Evolutionary conservation across 306 rosid genomes (phyloP), one percentile per base, ranked within the genome.

Genomic region (Quercus rubra): DNA sequence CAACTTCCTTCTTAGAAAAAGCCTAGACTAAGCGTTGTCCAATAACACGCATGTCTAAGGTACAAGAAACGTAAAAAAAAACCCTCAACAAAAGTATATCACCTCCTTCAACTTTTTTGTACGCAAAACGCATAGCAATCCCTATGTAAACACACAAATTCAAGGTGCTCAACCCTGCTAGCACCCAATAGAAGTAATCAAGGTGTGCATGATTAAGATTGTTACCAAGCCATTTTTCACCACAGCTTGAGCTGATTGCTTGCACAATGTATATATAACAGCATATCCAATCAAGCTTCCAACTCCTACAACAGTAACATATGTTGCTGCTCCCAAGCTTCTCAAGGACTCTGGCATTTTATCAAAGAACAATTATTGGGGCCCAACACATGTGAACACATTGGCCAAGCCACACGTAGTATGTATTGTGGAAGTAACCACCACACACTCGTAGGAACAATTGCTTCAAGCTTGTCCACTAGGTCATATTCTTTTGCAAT

Each of bases 381-480:
- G 81, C 21, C 88, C 88, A 7, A 85, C 55, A 2, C 70, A 2
- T 1, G 87, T 20, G 54, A 85, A 82, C 0, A 78, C 61, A 1
- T 82, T 76, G 0, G 85, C 35, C 28, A 77, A 55, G 1, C 88
- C 85, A 0, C 71, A 70, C 2, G 3, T 28, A 85, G 2, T 12
- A 85, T 20, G 51, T 74, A 87, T 21, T 87, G 90, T n/a, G 88
- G 90, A 41, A 87, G 82, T 13, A 85, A 19, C 88, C 90, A 87
- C 87, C 87, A 85, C 6, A 80, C 68, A 43, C 52, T 77, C 56
- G 85, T 87, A 3, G 91, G 88, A 2, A 87, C 59, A 8, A 73
- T 41, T n/a, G 73, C 76, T 52, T 52, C 82, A 0, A 82, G 83
- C 20, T 41, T 77, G 35, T 85, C 85, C 6, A 70, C 10, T 27